Base-by-base conservation (phyloP, 192 early-diverging fungal genomes). In the Coemansia sp. region DNA sequence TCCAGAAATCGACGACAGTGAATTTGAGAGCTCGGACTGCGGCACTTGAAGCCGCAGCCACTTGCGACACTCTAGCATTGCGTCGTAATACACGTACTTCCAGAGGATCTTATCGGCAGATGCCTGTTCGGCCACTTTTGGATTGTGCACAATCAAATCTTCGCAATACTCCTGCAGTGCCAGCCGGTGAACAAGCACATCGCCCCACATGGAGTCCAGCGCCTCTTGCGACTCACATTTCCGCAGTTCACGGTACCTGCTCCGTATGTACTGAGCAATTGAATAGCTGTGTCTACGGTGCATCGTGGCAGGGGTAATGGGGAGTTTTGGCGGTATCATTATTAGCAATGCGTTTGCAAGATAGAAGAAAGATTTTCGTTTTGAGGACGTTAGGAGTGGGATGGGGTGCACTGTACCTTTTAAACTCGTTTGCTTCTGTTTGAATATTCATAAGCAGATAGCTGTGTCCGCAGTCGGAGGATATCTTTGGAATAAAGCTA, bases 21-120 rank as follows among this genome's bases (percentile, higher is more conserved):
- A 59, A 15, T 62, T 72, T 37, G 78, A 81, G 21, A 69, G 60
- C 21, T 73, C 67, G 47, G 69, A 69, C 26, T 61, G 56, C 19
- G 73, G 67, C 16, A 65, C 58, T 18, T 63, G 57, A 18, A 82
- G 74, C 49, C 71, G 67, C 57, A 82, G 62, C 12, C 79, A 74
- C 32, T 73, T 73, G 55, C 79, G 79, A 52, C 79, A 76, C 41
- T 82, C 79, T 40, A 61, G 54, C 12, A 82, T 77, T 11, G 74
- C 66, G 57, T 76, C 74, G 62, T 82, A 76, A 46, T 71, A 82
- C 2, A 71, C 74, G 18, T 65, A 26, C 13, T 49, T 66, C 79
- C 79, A 82, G 26, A 82, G 58, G 19, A 57, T 61, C 52, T 55
- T 63, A 68, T 82, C 79, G 6, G 65, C 79, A 1, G 57, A 41